phyloP scores from a whole-genome alignment of 2,329 filamentous ascomycete species.

The Pyrenophora tritici-repentis region DNA sequence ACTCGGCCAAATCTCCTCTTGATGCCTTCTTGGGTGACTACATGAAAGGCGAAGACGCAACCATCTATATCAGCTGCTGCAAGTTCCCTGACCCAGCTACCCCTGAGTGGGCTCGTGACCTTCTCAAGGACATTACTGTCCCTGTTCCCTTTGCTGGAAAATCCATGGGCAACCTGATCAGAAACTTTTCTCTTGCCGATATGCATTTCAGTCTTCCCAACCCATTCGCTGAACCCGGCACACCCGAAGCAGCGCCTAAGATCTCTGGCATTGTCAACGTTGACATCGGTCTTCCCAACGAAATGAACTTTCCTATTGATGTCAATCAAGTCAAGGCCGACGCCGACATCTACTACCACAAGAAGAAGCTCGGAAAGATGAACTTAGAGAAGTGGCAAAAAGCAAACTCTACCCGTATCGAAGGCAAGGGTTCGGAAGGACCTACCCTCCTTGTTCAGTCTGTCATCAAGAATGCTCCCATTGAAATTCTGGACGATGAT shows the following conservation, averaged over 20 bases:
- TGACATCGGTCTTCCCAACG: conserved; percentile 75
- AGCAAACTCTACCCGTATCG: conserved; percentile 76
- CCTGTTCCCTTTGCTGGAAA: conserved; percentile 83
- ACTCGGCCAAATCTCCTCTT: conserved; percentile 78
- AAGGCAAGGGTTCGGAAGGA: conserved; percentile 61
- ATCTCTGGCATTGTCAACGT: conserved; percentile 85
- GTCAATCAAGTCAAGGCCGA: conserved; percentile 77
- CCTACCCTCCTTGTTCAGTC: conserved; percentile 75
- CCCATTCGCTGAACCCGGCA: conserved; percentile 74
- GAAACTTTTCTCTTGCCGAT: conserved; percentile 83
- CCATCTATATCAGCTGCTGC: conserved; percentile 82
- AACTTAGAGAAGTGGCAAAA: conserved; percentile 81
- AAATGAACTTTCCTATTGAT: conserved; percentile 84
- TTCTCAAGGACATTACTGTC: conserved; percentile 80
- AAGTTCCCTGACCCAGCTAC: conserved; percentile 68
- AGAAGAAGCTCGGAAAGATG: conserved; percentile 77
- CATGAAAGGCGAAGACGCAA: conserved; percentile 77
- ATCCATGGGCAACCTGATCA: conserved; percentile 80
- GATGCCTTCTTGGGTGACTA: conserved; percentile 82
- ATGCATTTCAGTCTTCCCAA: conserved; percentile 86
- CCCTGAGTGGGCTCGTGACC: conserved; percentile 79
- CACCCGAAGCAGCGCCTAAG: conserved; percentile 73
- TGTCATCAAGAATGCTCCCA: conserved; percentile 74
- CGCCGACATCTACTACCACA: conserved; percentile 80
- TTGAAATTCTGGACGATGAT: conserved; percentile 79